These are phyloP conservation scores for Spergularia marina DNA, from an alignment of 148 eudicot genomes.

Conservation along the genomic window DNA sequence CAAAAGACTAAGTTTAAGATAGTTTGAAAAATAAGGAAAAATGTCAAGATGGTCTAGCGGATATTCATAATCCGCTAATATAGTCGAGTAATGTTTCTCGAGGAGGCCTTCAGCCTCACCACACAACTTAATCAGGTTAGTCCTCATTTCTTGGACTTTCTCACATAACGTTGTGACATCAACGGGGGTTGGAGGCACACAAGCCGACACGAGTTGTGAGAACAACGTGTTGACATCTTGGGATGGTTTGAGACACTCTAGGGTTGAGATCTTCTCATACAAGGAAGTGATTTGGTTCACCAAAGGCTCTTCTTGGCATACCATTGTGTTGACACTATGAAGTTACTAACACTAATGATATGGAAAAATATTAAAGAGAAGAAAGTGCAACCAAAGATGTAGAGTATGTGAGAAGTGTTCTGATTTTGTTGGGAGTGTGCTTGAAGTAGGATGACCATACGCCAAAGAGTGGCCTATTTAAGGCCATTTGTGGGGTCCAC, in stretches of 20 bases:
- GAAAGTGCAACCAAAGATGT: too few species aligned
- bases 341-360: neutral
- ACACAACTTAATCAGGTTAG: slow-evolving; percentile 63
- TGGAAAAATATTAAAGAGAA: neutral
- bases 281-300: slow-evolving; percentile 32
- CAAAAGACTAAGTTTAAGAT: slow-evolving; percentile 63
- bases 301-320: slow-evolving; percentile 41
- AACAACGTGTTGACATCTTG: slow-evolving; percentile 43
- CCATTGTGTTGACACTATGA: slow-evolving; percentile 43
- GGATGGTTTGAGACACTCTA: slow-evolving; percentile 39
- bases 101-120: slow-evolving; percentile 79
- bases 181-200: slow-evolving; percentile 73
- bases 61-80: slow-evolving; percentile 47
- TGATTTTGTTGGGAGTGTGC: slow-evolving; percentile 16
- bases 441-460: slow-evolving; percentile 22
- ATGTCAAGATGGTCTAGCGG: slow-evolving; percentile 67
- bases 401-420: neutral
- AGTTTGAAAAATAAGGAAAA: slow-evolving; percentile 75
- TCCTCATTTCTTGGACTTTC: slow-evolving; percentile 56
- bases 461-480: slow-evolving; percentile 37
- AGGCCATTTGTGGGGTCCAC: slow-evolving; percentile 36
- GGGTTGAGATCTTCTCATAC: slow-evolving; percentile 35
- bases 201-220: slow-evolving; percentile 56
- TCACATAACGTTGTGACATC: slow-evolving; percentile 58
- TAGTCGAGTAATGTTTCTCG: slow-evolving; percentile 66